Conservation (phyloP, 163 green algal species). For the Volvox carteri region DNA sequence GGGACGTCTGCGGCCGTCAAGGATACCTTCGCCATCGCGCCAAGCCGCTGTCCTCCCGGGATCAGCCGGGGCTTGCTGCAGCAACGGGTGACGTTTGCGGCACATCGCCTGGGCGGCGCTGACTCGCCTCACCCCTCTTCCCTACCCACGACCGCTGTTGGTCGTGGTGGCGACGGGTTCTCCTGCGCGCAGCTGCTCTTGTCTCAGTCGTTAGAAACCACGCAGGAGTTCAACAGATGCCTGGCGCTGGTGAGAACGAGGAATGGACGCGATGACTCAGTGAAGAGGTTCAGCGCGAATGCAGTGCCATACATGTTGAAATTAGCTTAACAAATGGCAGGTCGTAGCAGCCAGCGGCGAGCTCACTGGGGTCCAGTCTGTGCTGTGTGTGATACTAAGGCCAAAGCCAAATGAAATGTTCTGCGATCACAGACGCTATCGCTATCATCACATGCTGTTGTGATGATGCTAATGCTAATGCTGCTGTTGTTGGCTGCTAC, state of each 20-base stretch:
- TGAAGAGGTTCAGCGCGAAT: too few species aligned
- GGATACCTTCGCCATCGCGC: neutral
- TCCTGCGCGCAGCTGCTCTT: conserved; percentile 10
- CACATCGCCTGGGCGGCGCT: neutral
- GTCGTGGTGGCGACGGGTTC: neutral
- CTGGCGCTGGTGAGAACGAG: neutral
- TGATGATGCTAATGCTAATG: too few species aligned
- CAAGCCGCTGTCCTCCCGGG: neutral
- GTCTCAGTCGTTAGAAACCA: neutral
- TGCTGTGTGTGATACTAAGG: too few species aligned
- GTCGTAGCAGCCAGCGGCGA: too few species aligned
- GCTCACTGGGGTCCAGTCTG: too few species aligned
- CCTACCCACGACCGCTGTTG: neutral
- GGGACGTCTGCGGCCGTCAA: neutral
- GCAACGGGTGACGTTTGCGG: neutral
- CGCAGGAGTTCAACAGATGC: conserved; percentile 22
- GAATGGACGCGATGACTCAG: too few species aligned
- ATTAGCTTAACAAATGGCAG: too few species aligned
- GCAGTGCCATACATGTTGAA: too few species aligned
- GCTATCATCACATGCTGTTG: too few species aligned
- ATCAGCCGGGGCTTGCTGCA: neutral
- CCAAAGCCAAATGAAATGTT: too few species aligned
- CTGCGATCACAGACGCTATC: too few species aligned
- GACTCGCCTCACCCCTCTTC: neutral
- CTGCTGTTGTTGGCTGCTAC: too few species aligned